These are phyloP conservation scores for Fusarium ambrosium DNA, from an alignment of 2,329 filamentous ascomycete species.

Conservation along the genomic window DNA sequence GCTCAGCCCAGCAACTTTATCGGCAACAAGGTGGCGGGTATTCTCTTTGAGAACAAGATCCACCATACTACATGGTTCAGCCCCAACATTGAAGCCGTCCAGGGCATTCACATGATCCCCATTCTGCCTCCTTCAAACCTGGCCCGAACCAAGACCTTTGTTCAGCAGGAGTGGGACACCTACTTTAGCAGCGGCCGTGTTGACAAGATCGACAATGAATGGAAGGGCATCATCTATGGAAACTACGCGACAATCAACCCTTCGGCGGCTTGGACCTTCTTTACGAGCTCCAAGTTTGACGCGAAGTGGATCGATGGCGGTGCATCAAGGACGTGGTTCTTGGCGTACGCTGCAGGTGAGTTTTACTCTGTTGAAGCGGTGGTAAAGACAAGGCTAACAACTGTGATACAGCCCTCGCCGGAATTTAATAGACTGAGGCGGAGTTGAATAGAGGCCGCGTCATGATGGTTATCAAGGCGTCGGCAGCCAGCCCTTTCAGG, in stretches of 20 bases:
- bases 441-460: slow-evolving; percentile 2
- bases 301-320: slow-evolving; percentile 82
- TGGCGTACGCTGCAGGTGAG: slow-evolving; percentile 82
- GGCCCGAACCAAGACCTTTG: slow-evolving; percentile 77
- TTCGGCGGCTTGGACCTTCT: slow-evolving; percentile 78
- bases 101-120: slow-evolving; percentile 88
- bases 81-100: slow-evolving; percentile 76
- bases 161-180: slow-evolving; percentile 84
- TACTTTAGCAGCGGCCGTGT: slow-evolving; percentile 80
- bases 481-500: background rate
- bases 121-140: slow-evolving; percentile 77
- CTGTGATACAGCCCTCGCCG: slow-evolving; percentile 37
- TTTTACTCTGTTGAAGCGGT: slow-evolving; percentile 35
- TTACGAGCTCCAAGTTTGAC: slow-evolving; percentile 75
- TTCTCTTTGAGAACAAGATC: slow-evolving; percentile 93
- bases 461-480: slow-evolving; percentile 1
- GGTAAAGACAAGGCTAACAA: slow-evolving; percentile 28
- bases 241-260: slow-evolving; percentile 86
- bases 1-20: slow-evolving; percentile 82
- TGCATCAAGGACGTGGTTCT: slow-evolving; percentile 86
- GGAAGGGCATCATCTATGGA: slow-evolving; percentile 87
- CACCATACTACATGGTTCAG: slow-evolving; percentile 95
- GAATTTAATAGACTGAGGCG: slow-evolving; percentile 22
- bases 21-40: slow-evolving; percentile 79
- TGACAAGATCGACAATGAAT: slow-evolving; percentile 77